Conservation (phyloP, 2,329 filamentous ascomycete genomes). For the Arthrinium phaeospermum region DNA sequence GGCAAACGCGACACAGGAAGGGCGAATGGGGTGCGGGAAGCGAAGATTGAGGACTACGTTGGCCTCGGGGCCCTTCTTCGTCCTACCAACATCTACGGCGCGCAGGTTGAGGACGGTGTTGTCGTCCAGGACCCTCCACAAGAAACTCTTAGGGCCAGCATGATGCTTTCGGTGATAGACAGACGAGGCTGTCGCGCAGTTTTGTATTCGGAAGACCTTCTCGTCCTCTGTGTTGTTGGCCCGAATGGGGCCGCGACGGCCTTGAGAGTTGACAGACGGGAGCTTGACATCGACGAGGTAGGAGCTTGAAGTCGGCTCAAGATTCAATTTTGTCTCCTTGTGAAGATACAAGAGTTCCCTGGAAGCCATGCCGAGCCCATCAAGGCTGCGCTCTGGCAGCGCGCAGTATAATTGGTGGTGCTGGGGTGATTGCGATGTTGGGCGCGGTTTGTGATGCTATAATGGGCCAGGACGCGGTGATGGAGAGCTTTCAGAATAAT, state of each 20-base stretch:
- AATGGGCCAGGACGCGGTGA: neutral
- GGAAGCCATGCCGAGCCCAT: conserved; percentile 74
- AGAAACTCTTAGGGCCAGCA: conserved; percentile 79
- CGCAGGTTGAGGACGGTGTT: conserved; percentile 82
- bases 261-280: conserved; percentile 57
- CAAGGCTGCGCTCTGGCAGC: conserved; percentile 33
- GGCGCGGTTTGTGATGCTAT: neutral
- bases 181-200: conserved; percentile 79
- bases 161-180: conserved; percentile 83
- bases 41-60: conserved; percentile 78
- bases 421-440: conserved; percentile 1
- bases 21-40: conserved; percentile 75
- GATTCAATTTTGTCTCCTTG: conserved; percentile 85
- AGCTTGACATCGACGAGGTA: conserved; percentile 75
- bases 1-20: conserved; percentile 80
- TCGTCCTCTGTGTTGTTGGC: conserved; percentile 66
- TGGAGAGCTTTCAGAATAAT: conserved; percentile 11
- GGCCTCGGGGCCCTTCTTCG: conserved; percentile 68
- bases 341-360: conserved; percentile 71
- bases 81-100: conserved; percentile 79
- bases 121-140: conserved; percentile 88
- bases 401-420: conserved; percentile 17
- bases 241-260: conserved; percentile 41
- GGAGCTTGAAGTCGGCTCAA: conserved; percentile 73
- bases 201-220: conserved; percentile 71